phyloP scores from a whole-genome alignment of 2,329 filamentous ascomycete genomes.

The Beauveria caledonica region DNA sequence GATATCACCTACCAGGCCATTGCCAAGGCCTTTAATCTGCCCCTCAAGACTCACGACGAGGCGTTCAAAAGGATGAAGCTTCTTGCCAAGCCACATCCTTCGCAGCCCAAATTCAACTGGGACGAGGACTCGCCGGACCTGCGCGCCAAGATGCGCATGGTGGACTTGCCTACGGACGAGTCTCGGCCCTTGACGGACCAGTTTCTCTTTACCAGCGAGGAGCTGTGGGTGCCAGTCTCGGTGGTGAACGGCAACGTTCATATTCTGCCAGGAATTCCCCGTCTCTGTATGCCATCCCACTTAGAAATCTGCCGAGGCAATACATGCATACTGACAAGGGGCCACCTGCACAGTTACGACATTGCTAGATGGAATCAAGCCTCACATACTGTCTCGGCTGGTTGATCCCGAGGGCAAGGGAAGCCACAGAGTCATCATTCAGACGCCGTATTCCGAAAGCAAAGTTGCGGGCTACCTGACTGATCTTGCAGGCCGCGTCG shows the following conservation, averaged over 20 bases:
- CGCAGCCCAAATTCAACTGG: conserved; percentile 74
- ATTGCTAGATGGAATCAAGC: conserved; percentile 69
- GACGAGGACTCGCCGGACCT: conserved; percentile 66
- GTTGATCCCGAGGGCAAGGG: conserved; percentile 75
- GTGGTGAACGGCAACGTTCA: conserved; percentile 91
- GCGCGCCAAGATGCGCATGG: conserved; percentile 83
- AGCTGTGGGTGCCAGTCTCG: conserved; percentile 83
- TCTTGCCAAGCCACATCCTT: conserved; percentile 64
- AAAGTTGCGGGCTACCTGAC: conserved; percentile 76
- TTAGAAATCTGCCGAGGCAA: too few relatives aligned
- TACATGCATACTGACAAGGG: not conserved
- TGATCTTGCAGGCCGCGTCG: conserved; percentile 65
- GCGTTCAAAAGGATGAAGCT: conserved; percentile 77
- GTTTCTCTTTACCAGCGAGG: conserved; percentile 68
- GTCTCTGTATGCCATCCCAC: conserved; percentile 49
- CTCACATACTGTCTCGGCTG: conserved; percentile 60
- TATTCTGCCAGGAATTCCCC: conserved; percentile 83
- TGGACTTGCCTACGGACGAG: conserved; percentile 71
- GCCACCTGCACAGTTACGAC: conserved; percentile 47
- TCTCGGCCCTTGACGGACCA: conserved; percentile 58
- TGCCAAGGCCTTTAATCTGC: conserved; percentile 75
- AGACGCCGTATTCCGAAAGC: conserved; percentile 83
- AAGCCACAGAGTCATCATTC: conserved; percentile 70
- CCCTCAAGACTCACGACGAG: conserved; percentile 67
- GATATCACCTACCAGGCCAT: conserved; percentile 96